These are phyloP conservation scores for Phialophora chinensis DNA, from an alignment of 2,329 filamentous ascomycete genomes.

Conservation along the genomic window DNA sequence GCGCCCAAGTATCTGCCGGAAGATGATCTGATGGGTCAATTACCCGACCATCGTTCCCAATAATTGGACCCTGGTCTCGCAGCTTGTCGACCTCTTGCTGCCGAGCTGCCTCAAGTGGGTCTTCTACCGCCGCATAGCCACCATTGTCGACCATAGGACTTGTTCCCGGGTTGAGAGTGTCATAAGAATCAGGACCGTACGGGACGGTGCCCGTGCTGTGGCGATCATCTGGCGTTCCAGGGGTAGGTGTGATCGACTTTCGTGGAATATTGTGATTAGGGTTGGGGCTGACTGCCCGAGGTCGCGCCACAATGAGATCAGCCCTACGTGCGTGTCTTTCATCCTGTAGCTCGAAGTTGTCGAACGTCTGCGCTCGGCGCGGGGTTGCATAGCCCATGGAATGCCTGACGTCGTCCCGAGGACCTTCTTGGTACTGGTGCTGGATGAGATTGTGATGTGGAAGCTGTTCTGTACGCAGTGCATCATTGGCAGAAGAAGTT, in stretches of 20 bases:
- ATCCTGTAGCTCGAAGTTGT: conserved; percentile 26
- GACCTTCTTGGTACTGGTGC: conserved; percentile 9
- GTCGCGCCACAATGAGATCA: conserved; percentile 48
- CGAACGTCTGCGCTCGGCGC: conserved; percentile 32
- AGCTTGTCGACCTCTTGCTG: conserved; percentile 47
- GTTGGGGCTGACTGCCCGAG: conserved; percentile 52
- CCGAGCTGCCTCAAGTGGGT: conserved; percentile 48
- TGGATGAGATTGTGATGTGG: conserved; percentile 1
- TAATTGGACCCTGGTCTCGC: conserved; percentile 62
- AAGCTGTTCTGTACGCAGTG: conserved; percentile 6
- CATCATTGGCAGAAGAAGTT: conserved; percentile 10
- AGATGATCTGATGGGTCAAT: conserved; percentile 71
- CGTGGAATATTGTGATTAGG: conserved; percentile 48
- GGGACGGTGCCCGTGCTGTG: conserved; percentile 54
- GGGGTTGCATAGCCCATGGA: conserved; percentile 27
- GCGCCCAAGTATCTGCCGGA: conserved; percentile 69
- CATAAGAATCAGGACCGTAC: conserved; percentile 67
- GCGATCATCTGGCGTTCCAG: conserved; percentile 50
- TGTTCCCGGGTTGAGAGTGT: conserved; percentile 61
- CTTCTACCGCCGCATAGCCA: conserved; percentile 48
- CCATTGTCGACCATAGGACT: conserved; percentile 45
- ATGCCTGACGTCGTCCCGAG: conserved; percentile 25
- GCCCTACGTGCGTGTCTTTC: conserved; percentile 37
- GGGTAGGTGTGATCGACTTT: conserved; percentile 66
- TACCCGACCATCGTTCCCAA: conserved; percentile 67